Evolutionary conservation across 345 rosid genomes (phyloP).

Genomic region (Salix caprea): DNA sequence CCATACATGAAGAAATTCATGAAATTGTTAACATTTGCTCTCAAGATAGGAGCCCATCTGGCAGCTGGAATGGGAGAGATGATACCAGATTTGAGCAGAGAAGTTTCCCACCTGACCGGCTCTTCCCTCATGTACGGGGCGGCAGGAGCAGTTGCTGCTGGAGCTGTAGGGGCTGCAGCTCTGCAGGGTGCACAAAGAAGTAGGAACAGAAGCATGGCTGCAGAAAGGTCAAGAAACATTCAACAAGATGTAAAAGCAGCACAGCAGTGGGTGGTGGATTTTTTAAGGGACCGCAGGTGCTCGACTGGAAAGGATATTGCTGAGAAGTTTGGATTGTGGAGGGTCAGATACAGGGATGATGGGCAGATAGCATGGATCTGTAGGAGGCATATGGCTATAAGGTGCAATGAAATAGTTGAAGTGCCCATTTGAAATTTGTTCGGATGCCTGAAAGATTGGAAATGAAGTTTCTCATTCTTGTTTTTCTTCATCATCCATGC

Average conservation of each 20-base stretch:
- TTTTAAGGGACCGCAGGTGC: slow-evolving; percentile 69
- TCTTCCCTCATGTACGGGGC: slow-evolving; percentile 67
- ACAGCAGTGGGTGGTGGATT: slow-evolving; percentile 88
- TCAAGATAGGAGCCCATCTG: slow-evolving; percentile 88
- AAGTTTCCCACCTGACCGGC: slow-evolving; percentile 63
- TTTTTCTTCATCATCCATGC: background rate
- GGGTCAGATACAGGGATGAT: slow-evolving; percentile 74
- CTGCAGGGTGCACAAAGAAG: slow-evolving; percentile 32
- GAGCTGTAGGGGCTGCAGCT: slow-evolving; percentile 59
- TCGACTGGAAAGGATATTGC: slow-evolving; percentile 79
- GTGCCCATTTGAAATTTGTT: slow-evolving; percentile 44
- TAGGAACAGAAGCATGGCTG: slow-evolving; percentile 41
- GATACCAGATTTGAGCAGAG: slow-evolving; percentile 92
- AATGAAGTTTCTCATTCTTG: background rate
- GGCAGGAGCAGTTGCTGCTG: slow-evolving; percentile 71
- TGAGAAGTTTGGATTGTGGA: slow-evolving; percentile 86
- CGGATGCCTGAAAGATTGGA: background rate
- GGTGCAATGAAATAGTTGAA: slow-evolving; percentile 67
- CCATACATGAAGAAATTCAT: slow-evolving; percentile 84
- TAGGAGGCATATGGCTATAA: slow-evolving; percentile 64
- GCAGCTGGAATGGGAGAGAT: slow-evolving; percentile 87
- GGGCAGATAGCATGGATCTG: slow-evolving; percentile 94
- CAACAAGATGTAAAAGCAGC: slow-evolving; percentile 73
- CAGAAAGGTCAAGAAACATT: slow-evolving; percentile 36
- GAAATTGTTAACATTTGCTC: slow-evolving; percentile 78